A percentile compares a stretch with the other conserved stretches of the same genome.
These are phyloP conservation scores for Vitis labrusca DNA, from an alignment of 164 flowering plant species.

Conservation along the genomic window DNA sequence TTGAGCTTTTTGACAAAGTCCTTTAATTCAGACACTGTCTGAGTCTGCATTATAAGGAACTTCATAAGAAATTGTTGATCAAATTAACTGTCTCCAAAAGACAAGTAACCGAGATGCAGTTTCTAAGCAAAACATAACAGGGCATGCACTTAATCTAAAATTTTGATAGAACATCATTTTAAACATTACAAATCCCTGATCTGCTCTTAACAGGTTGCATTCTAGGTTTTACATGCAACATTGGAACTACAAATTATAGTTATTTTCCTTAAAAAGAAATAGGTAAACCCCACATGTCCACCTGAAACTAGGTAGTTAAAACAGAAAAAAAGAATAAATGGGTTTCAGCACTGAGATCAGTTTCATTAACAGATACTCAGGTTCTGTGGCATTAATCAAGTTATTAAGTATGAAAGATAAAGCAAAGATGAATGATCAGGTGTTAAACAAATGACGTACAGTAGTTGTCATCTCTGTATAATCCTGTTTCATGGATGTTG, in stretches of 20 bases:
- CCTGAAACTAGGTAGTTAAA: too few species aligned
- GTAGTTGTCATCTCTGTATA: conserved; percentile 81
- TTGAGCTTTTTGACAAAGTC: conserved; percentile 96
- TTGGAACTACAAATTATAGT: not conserved
- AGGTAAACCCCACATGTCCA: too few species aligned
- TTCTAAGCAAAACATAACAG: not conserved
- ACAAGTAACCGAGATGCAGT: not conserved
- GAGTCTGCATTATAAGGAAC: conserved; percentile 44
- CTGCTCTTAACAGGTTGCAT: too few species aligned
- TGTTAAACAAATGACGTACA: conserved; percentile 40
- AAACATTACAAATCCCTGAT: too few species aligned
- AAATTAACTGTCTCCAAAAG: not conserved
- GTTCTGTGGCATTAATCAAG: not conserved
- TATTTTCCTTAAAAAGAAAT: too few species aligned
- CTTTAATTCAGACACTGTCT: conserved; percentile 88
- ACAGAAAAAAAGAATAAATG: not conserved
- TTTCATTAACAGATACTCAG: not conserved
- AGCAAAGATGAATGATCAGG: not conserved
- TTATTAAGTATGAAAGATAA: not conserved
- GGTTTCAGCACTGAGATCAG: not conserved
- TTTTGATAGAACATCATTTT: not conserved
- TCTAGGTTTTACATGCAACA: not conserved
- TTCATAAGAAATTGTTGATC: conserved; percentile 4
- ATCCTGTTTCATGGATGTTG: conserved; percentile 98
- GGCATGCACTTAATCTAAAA: not conserved